These are phyloP conservation scores for Exserohilum turcica DNA, from an alignment of 2,329 filamentous ascomycete species.

Conservation along the genomic window DNA sequence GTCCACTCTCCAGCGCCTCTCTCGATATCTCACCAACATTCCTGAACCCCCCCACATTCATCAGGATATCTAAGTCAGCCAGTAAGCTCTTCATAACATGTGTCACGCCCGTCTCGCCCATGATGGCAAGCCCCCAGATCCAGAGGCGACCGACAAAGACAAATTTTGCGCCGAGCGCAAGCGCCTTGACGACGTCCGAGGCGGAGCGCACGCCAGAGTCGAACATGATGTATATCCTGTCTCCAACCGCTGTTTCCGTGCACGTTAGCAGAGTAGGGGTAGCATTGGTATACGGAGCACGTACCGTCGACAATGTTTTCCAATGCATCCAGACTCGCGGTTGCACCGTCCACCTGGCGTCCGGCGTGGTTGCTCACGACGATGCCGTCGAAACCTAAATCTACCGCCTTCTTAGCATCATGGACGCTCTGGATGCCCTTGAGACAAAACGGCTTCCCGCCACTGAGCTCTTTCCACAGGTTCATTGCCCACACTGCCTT, in stretches of 20 bases:
- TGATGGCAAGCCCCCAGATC: constrained; percentile 65
- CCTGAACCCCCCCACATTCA: constrained; percentile 64
- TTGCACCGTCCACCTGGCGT: constrained; percentile 65
- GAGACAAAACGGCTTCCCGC: constrained; percentile 63
- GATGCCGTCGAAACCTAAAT: constrained; percentile 68
- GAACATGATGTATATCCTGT: constrained; percentile 61
- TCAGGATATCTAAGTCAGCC: constrained; percentile 66
- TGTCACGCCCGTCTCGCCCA: constrained; percentile 64
- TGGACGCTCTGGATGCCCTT: constrained; percentile 73
- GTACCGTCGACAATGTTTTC: constrained; percentile 61
- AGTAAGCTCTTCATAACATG: constrained; percentile 67
- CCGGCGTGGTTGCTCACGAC: constrained; percentile 75
- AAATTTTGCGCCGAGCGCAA: constrained; percentile 66
- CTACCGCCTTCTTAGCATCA: constrained; percentile 66
- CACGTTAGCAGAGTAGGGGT: neutral
- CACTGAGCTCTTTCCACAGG: constrained; percentile 60
- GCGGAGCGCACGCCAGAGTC: constrained; percentile 64
- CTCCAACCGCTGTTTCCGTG: constrained; percentile 54
- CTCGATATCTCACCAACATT: constrained; percentile 59
- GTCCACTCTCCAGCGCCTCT: constrained; percentile 34
- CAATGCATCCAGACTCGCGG: constrained; percentile 64
- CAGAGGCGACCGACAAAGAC: constrained; percentile 66
- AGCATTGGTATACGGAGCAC: constrained; percentile 9
- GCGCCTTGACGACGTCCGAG: constrained; percentile 64
- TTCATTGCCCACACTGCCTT: constrained; percentile 69